Evolutionary conservation across 352 stramenopile species (phyloP).

Genomic region (Globisporangium barbulae): DNA sequence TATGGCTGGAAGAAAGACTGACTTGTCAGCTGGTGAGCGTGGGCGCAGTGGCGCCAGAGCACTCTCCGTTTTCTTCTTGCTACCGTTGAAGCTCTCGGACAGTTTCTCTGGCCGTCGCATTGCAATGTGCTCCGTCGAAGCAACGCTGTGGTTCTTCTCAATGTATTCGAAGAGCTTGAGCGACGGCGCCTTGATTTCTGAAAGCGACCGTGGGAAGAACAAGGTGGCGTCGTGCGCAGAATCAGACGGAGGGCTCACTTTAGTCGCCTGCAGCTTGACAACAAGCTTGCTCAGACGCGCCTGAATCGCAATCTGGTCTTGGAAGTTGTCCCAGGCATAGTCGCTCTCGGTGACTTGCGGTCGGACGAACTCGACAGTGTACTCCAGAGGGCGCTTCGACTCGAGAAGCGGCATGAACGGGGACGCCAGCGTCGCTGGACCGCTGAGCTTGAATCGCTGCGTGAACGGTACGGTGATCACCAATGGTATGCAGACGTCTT

Average conservation of each 20-base stretch:
- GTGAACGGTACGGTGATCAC: constrained; percentile 53
- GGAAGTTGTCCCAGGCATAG: constrained; percentile 57
- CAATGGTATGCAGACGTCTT: constrained; percentile 25
- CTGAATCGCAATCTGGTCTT: constrained; percentile 63
- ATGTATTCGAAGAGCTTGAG: constrained; percentile 61
- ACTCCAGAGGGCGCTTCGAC: constrained; percentile 18
- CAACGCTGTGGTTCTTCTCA: constrained; percentile 18
- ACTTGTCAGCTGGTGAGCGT: background rate
- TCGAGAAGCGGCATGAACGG: constrained; percentile 28
- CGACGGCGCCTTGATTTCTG: constrained; percentile 37
- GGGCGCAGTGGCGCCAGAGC: constrained; percentile 17
- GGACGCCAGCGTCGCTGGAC: constrained; percentile 5
- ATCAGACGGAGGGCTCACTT: constrained; percentile 3
- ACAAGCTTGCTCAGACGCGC: constrained; percentile 47
- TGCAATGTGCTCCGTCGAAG: background rate
- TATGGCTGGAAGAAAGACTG: constrained; percentile 12
- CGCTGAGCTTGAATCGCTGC: constrained; percentile 34
- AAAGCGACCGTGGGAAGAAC: constrained; percentile 30
- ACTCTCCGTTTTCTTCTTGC: constrained; percentile 20
- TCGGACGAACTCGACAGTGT: constrained; percentile 35
- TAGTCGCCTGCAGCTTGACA: constrained; percentile 36
- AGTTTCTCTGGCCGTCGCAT: constrained; percentile 9
- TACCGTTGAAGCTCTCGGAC: constrained; percentile 34
- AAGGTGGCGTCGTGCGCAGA: background rate
- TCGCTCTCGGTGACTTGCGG: constrained; percentile 41